phyloP scores from a whole-genome alignment of 2,329 filamentous ascomycete species.

The Fusarium tuaranense region DNA sequence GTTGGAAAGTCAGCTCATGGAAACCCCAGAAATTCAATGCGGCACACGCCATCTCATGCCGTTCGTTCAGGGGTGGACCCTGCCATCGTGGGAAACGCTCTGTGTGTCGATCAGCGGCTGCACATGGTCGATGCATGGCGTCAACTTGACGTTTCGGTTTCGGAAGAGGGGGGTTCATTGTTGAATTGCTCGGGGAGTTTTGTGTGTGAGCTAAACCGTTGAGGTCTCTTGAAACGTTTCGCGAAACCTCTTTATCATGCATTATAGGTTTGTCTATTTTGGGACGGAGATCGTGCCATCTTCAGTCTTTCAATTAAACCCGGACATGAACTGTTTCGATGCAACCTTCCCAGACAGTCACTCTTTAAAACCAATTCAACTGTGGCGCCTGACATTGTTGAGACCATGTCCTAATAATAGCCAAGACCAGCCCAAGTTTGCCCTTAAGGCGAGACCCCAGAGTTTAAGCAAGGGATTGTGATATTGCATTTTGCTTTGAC shows the following conservation, averaged over 20 bases:
- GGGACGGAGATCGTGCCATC: neutral
- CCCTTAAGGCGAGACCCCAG: neutral
- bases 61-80: slow-evolving; percentile 29
- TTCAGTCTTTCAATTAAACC: slow-evolving; percentile 1
- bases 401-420: neutral
- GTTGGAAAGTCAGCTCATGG: neutral
- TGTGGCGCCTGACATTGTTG: neutral
- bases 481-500: neutral
- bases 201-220: slow-evolving; percentile 9
- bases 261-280: neutral
- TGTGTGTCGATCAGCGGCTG: slow-evolving; percentile 27
- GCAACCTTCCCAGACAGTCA: neutral
- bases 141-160: slow-evolving; percentile 18
- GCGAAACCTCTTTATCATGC: slow-evolving; percentile 22
- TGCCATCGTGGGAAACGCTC: slow-evolving; percentile 19
- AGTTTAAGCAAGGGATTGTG: neutral
- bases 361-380: neutral
- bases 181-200: neutral
- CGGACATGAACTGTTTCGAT: slow-evolving; percentile 18
- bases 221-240: slow-evolving; percentile 16
- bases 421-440: neutral
- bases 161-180: neutral
- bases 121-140: slow-evolving; percentile 29
- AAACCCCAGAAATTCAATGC: slow-evolving; percentile 21
- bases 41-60: slow-evolving; percentile 22